Base-by-base conservation (phyloP, 2,329 filamentous ascomycete species). In the Tolypocladium pustulatum region DNA sequence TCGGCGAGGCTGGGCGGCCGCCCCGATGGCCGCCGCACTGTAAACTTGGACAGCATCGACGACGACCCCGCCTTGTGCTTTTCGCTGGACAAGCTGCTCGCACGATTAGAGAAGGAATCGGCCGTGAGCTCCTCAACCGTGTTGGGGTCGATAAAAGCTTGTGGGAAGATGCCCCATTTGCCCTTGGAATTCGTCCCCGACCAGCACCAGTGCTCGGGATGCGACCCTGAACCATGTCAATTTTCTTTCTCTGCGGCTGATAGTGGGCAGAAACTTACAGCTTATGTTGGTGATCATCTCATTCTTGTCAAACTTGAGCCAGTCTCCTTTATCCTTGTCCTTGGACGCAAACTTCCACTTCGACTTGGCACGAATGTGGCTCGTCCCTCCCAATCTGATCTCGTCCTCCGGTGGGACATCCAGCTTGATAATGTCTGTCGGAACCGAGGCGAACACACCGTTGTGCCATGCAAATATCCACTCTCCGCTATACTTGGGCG, bases 281-380 rank as follows among this genome's bases (percentile, higher is more conserved):
- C 72, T 73, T 30, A 83, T 90, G 71, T 86, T 90, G 62, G 78
- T 84, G 20, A 88, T 86, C 3, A 79, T 76, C 62, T 89, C 86
- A 25, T 83, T 83, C 67, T 86, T 87, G 36, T 86, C 84, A 65
- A 89, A 82, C 62, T 73, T 77, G n/a, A 84, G 71, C 81, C 81
- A 84, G 13, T 76, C 68, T 34, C 74, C 74, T 27, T 70, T 72
- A 12, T 76, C 73, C 55, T 75, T 74, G 27, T 73, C 70, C 62
- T 76, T 78, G 40, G 76, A 74, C 55, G 73, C 71, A 70, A 81
- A 84, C 67, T 76, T 81, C 81, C 81, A 84, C 59, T 74, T 73
- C 15, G 80, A 73, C 46, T 76, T 74, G 12, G 78, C 81, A 54
- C 74, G 75, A 46, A 82, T 71, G 13, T 74, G 75, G 58, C 76